Evolutionary conservation across 2,329 filamentous ascomycete genomes (phyloP).

Genomic region (Onygenales sp.): DNA sequence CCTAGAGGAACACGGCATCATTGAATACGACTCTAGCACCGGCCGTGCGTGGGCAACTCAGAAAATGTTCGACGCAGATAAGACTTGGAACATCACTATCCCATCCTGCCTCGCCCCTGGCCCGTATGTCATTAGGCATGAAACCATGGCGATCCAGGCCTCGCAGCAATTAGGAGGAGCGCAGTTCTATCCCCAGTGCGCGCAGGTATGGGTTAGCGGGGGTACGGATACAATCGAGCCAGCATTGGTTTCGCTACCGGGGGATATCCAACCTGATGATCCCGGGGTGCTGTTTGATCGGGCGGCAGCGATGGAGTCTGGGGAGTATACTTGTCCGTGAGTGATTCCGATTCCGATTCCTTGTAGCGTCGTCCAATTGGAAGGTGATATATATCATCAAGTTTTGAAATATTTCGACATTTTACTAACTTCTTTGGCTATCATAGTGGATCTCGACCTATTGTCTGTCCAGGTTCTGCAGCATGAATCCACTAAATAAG

Average conservation of each 20-base stretch:
- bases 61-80: slow-evolving; percentile 1
- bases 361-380: background rate
- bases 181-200: background rate
- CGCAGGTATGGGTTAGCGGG: background rate
- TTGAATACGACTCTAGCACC: background rate
- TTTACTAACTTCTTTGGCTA: background rate
- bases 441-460: background rate
- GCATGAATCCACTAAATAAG: background rate
- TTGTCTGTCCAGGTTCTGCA: background rate
- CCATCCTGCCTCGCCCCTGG: background rate
- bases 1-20: background rate
- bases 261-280: background rate
- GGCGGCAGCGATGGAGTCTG: background rate
- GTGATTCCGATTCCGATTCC: background rate
- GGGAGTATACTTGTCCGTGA: background rate
- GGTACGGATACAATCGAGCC: background rate
- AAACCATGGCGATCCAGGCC: slow-evolving; percentile 1
- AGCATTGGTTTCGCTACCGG: background rate
- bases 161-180: background rate
- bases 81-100: background rate
- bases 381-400: background rate
- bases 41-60: background rate
- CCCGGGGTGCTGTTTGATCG: background rate
- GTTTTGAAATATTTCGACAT: too few relatives aligned
- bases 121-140: background rate